Conservation (phyloP, 306 rosid genomes). For the Prinsepia uniflora region DNA sequence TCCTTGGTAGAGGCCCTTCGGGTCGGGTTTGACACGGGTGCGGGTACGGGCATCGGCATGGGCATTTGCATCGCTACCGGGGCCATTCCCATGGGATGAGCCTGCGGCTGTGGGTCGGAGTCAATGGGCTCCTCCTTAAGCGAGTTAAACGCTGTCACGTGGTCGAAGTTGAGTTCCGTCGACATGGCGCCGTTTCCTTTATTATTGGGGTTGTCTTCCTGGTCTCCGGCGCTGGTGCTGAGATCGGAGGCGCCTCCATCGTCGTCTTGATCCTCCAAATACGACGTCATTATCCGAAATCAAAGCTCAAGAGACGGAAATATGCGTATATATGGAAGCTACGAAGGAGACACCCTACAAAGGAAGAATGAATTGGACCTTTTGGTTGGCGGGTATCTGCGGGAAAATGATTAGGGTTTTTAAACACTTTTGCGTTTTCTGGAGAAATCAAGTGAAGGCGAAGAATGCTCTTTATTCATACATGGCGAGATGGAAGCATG, state of each 20-base stretch:
- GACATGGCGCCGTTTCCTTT: constrained; percentile 3
- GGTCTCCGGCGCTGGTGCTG: constrained; percentile 38
- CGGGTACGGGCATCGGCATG: constrained; percentile 7
- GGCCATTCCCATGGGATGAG: constrained; percentile 21
- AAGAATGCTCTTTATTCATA: neutral
- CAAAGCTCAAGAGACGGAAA: neutral
- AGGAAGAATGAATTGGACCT: neutral
- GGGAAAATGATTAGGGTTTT: constrained; percentile 20
- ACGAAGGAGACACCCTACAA: neutral
- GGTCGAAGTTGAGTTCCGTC: neutral
- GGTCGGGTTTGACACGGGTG: constrained; percentile 2
- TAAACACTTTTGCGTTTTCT: neutral
- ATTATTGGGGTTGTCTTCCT: neutral
- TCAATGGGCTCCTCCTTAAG: constrained; percentile 39
- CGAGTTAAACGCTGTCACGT: constrained; percentile 13
- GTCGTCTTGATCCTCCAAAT: constrained; percentile 31
- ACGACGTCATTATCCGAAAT: constrained; percentile 22
- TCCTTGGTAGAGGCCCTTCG: constrained; percentile 43
- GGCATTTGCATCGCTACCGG: constrained; percentile 27
- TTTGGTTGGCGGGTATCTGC: constrained; percentile 8
- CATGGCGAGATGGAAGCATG: neutral
- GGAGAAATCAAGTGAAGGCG: neutral
- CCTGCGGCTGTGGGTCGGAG: constrained; percentile 18
- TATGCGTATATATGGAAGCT: neutral
- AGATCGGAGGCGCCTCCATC: constrained; percentile 37